Percentiles rank a stretch among this genome's conserved stretches.
Conservation (phyloP, 257 asterid species). For the Knoxia roxburghii region DNA sequence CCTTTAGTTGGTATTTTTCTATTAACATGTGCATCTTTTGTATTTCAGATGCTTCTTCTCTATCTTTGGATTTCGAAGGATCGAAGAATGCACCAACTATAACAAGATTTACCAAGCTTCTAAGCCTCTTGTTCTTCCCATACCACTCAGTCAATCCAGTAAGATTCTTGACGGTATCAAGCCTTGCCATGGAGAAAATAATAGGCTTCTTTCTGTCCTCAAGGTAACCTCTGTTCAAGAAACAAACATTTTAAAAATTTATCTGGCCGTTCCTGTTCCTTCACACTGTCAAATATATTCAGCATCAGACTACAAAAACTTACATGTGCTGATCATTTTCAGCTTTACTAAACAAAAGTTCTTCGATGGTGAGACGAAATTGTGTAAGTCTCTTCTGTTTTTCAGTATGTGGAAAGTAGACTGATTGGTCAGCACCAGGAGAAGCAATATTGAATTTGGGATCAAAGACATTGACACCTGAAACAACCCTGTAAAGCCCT, state of each 20-base stretch:
- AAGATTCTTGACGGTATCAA: constrained; percentile 71
- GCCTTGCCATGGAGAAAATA: constrained; percentile 94
- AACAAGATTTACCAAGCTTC: constrained; percentile 71
- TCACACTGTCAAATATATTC: background rate
- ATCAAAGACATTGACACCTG: constrained; percentile 77
- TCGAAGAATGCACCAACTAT: constrained; percentile 89
- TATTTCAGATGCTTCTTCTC: constrained; percentile 88
- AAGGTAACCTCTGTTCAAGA: constrained; percentile 52
- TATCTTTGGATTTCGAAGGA: constrained; percentile 71
- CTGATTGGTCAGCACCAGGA: constrained; percentile 85
- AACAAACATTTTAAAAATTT: background rate
- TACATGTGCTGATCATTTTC: constrained; percentile 73
- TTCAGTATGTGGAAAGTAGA: constrained; percentile 74
- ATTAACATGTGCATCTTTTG: constrained; percentile 68
- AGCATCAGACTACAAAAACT: constrained; percentile 19
- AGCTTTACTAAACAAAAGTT: constrained; percentile 61
- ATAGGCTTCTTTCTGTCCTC: constrained; percentile 76
- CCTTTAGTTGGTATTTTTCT: constrained; percentile 62
- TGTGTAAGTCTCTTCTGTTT: constrained; percentile 49
- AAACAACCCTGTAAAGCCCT: constrained; percentile 73
- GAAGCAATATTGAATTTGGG: constrained; percentile 88
- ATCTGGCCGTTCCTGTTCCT: background rate
- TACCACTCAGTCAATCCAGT: constrained; percentile 86
- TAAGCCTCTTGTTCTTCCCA: constrained; percentile 73
- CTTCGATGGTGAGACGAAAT: constrained; percentile 60